Conservation (phyloP, 805 yeast species). For the Saturnispora halmiae region DNA sequence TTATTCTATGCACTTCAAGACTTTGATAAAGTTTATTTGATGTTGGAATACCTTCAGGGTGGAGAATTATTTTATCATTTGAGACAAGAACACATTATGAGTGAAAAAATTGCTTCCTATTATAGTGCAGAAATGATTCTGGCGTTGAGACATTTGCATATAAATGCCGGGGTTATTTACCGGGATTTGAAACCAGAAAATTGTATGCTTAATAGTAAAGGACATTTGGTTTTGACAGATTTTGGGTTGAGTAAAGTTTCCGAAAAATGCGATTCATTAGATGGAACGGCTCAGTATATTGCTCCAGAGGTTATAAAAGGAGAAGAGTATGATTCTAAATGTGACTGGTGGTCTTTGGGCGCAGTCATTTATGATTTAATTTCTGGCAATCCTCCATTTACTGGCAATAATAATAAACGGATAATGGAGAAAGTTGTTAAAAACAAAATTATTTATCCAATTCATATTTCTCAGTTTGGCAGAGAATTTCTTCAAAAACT, state of each 20-base stretch:
- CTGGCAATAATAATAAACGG: slow-evolving; percentile 69
- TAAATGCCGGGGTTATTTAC: slow-evolving; percentile 67
- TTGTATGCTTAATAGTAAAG: slow-evolving; percentile 66
- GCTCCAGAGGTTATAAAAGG: slow-evolving; percentile 86
- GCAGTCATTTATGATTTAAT: slow-evolving; percentile 72
- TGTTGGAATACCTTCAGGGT: slow-evolving; percentile 78
- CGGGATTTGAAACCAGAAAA: slow-evolving; percentile 88
- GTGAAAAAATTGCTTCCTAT: slow-evolving; percentile 62
- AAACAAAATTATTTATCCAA: slow-evolving; percentile 62
- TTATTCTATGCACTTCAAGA: slow-evolving; percentile 81
- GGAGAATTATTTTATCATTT: slow-evolving; percentile 73
- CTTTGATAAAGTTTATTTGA: slow-evolving; percentile 58
- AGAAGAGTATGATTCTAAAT: slow-evolving; percentile 63
- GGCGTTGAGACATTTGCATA: slow-evolving; percentile 67
- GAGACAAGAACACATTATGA: slow-evolving; percentile 37
- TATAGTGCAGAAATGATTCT: slow-evolving; percentile 75
- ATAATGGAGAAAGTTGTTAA: slow-evolving; percentile 67
- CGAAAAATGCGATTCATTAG: slow-evolving; percentile 42
- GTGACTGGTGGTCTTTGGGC: slow-evolving; percentile 92
- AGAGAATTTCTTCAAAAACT: slow-evolving; percentile 62
- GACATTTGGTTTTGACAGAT: slow-evolving; percentile 77
- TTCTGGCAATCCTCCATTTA: slow-evolving; percentile 82
- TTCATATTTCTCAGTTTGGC: slow-evolving; percentile 69
- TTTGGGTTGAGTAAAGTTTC: slow-evolving; percentile 64
- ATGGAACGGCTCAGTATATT: slow-evolving; percentile 78